Percentiles rank a stretch among this genome's conserved stretches.
These are phyloP conservation scores for Dendrobium chrysotoxum DNA, from an alignment of 106 monocot genomes.

Conservation along the genomic window DNA sequence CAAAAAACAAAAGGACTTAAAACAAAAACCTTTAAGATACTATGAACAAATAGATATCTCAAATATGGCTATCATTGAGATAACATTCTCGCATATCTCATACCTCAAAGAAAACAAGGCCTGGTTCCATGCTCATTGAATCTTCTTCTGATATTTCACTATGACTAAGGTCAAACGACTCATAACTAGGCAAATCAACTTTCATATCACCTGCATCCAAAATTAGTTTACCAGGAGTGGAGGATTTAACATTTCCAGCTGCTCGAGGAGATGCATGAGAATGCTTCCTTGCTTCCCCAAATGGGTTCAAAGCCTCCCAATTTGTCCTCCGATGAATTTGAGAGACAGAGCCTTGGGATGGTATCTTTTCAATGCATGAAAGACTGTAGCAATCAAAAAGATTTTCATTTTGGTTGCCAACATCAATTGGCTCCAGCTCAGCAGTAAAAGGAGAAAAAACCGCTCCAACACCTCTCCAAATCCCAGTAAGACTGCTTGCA, in stretches of 20 bases:
- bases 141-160: conserved; percentile 82
- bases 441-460: conserved; percentile 91
- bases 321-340: conserved; percentile 53
- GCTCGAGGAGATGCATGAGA: background rate
- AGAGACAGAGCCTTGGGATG: conserved; percentile 16
- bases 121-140: conserved; percentile 62
- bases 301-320: conserved; percentile 70
- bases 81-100: background rate
- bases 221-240: conserved; percentile 4
- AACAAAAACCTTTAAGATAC: background rate
- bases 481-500: conserved; percentile 69
- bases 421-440: conserved; percentile 78
- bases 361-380: conserved; percentile 51
- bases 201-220: background rate
- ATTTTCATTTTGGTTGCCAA: conserved; percentile 62
- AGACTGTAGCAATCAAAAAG: conserved; percentile 92
- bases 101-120: conserved; percentile 97
- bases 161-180: conserved; percentile 53
- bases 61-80: background rate
- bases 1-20: background rate
- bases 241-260: conserved; percentile 5
- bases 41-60: background rate
- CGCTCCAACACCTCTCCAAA: conserved; percentile 94
- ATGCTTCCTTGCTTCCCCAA: conserved; percentile 48
- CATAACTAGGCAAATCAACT: conserved; percentile 39